Evolutionary conservation across 306 rosid species (phyloP), one percentile per base, ranked within the genome.

Genomic region (Erythrophleum fordii): DNA sequence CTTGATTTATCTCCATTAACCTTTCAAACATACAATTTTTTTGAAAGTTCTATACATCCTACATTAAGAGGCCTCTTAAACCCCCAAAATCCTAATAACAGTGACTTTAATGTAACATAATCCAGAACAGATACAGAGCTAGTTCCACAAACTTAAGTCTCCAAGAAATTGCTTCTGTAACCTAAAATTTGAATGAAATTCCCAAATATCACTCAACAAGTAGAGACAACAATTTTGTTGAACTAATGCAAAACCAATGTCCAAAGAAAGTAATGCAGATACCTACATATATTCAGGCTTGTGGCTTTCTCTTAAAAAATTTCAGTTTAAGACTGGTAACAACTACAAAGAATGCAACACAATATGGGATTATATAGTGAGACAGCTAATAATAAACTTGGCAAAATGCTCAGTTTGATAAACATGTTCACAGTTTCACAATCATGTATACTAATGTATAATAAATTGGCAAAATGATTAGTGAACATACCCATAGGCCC

Each of bases 401-500:
- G 28, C 46, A 65, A 44, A 75, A 75, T n/a, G 11, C 55, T 17
- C 55, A 11, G 7, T 25, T 82, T 45, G 25, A 60, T 25, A 31
- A 22, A 25, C 45, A 31, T 11, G 26, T n/a, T n/a, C n/a, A n/a
- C n/a, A n/a, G n/a, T n/a, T 56, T 75, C 62, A 78, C 41, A 58
- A 25, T 77, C 18, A 11, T 61, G 48, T 60, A 23, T 29, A 34
- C 59, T 59, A 78, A 53, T 39, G 37, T 31, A 55, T 20, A 61
- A 69, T 75, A 41, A 79, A 56, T 72, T 22, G 80, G 61, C 42
- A 74, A 29, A 49, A 8, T 49, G 69, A 77, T 72, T 66, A 79
- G 62, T 35, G 23, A 73, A 80, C 95, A 83, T 84, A 93, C 97
- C 95, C 97, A 95, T 93, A 61, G 99, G 99, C 70, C 99, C 99